Conservation (phyloP, 2,329 filamentous ascomycete species). For the Apiospora pterosperma region DNA sequence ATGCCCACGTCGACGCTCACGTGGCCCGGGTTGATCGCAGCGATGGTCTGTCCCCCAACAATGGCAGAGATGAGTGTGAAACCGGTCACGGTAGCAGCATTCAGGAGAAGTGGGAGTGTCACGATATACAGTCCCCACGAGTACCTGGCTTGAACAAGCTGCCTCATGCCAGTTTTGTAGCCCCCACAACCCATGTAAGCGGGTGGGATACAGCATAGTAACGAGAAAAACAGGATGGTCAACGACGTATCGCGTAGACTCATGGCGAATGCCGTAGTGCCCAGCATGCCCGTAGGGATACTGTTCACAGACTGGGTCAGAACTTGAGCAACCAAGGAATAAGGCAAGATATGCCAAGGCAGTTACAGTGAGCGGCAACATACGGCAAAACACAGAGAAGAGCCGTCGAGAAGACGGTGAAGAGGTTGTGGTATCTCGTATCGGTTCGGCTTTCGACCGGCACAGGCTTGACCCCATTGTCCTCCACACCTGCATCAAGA, state of each 20-base stretch:
- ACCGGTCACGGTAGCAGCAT: constrained; percentile 54
- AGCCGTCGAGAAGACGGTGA: constrained; percentile 59
- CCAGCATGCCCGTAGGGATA: constrained; percentile 56
- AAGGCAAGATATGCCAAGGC: too few species aligned
- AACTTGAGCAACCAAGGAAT: neutral
- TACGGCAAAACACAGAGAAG: constrained; percentile 56
- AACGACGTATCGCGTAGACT: constrained; percentile 53
- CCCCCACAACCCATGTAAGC: constrained; percentile 54
- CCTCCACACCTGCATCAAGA: constrained; percentile 44
- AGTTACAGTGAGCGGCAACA: constrained; percentile 21
- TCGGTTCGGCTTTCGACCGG: constrained; percentile 50
- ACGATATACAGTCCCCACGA: constrained; percentile 56
- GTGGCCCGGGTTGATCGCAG: constrained; percentile 40
- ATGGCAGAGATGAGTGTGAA: constrained; percentile 56
- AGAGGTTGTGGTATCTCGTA: constrained; percentile 51
- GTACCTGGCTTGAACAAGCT: constrained; percentile 60
- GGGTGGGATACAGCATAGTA: constrained; percentile 50
- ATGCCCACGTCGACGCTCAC: constrained; percentile 51
- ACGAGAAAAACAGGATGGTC: constrained; percentile 56
- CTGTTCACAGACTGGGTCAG: constrained; percentile 22
- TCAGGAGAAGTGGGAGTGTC: constrained; percentile 49
- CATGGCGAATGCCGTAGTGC: constrained; percentile 50
- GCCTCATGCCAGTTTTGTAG: constrained; percentile 54
- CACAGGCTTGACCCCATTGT: constrained; percentile 55
- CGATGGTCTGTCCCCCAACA: constrained; percentile 51